Evolutionary conservation across 2,329 filamentous ascomycete species (phyloP).

Genomic region (Aspergillus brunneoviolaceus): DNA sequence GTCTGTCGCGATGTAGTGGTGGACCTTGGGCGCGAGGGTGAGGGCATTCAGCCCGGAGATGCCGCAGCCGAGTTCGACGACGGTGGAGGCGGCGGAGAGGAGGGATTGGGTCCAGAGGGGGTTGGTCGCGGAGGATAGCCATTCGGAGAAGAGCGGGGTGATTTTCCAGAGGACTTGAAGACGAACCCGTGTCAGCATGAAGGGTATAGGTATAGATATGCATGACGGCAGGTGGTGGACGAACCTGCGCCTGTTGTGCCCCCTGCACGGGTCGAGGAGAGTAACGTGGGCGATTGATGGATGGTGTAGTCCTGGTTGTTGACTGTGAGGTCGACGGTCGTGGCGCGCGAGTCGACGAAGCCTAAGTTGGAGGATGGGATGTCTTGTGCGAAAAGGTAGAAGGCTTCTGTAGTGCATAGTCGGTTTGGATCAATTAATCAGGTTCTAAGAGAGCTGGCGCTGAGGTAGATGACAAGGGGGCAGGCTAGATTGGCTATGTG

Average conservation of each 20-base stretch:
- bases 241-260: slow-evolving; percentile 72
- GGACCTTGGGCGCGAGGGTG: slow-evolving; percentile 61
- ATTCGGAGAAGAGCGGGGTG: slow-evolving; percentile 76
- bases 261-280: slow-evolving; percentile 71
- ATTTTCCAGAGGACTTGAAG: slow-evolving; percentile 81
- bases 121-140: slow-evolving; percentile 65
- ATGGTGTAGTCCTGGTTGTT: slow-evolving; percentile 70
- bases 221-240: slow-evolving; percentile 8
- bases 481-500: not conserved
- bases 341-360: slow-evolving; percentile 73
- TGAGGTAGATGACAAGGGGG: not conserved
- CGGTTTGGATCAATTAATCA: not conserved
- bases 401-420: slow-evolving; percentile 65
- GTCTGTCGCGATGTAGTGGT: slow-evolving; percentile 76
- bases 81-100: slow-evolving; percentile 55
- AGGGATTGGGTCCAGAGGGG: slow-evolving; percentile 59
- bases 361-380: slow-evolving; percentile 77
- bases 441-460: not conserved
- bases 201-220: too few relatives aligned
- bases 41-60: slow-evolving; percentile 78
- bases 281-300: slow-evolving; percentile 77
- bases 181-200: not conserved
- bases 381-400: slow-evolving; percentile 76
- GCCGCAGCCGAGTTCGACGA: slow-evolving; percentile 86
- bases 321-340: slow-evolving; percentile 66